These are phyloP conservation scores for Nemania abortiva DNA, from an alignment of 2,329 filamentous ascomycete genomes.

Conservation along the genomic window DNA sequence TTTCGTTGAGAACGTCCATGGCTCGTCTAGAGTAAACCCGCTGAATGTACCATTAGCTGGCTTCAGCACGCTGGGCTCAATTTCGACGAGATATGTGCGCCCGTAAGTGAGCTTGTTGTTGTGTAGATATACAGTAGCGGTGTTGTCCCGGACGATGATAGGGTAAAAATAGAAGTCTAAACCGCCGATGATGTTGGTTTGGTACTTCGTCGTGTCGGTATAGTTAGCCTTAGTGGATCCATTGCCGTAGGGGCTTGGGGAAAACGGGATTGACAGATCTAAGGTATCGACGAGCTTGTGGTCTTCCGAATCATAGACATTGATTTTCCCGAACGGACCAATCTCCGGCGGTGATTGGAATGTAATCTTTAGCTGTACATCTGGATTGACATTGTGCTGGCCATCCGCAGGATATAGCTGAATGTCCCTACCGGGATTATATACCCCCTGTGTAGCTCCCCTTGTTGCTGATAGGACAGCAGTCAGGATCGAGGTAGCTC, in stretches of 20 bases:
- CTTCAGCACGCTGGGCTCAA: constrained; percentile 27
- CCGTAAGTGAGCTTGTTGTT: constrained; percentile 36
- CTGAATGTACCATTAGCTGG: constrained; percentile 12
- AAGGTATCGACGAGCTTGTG: constrained; percentile 28
- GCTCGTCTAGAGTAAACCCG: constrained; percentile 27
- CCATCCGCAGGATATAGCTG: constrained; percentile 28
- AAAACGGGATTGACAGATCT: constrained; percentile 34
- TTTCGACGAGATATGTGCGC: constrained; percentile 31
- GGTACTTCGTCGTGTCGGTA: constrained; percentile 36
- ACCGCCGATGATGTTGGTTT: constrained; percentile 38
- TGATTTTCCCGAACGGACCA: constrained; percentile 33
- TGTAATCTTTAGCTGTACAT: constrained; percentile 29
- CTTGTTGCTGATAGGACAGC: constrained; percentile 12
- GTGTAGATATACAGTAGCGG: constrained; percentile 35
- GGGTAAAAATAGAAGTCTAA: constrained; percentile 37
- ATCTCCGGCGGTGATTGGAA: constrained; percentile 28
- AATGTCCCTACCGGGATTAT: not conserved
- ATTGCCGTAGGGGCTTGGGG: constrained; percentile 34
- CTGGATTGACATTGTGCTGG: constrained; percentile 30
- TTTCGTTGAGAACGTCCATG: constrained; percentile 36
- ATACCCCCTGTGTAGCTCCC: not conserved
- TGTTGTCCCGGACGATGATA: constrained; percentile 31
- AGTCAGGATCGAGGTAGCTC: not conserved
- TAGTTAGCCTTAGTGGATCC: constrained; percentile 33
- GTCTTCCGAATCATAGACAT: constrained; percentile 33